Evolutionary conservation across 1,284 basidiomycete genomes (phyloP).

Genomic region (Sporisorium graminicola): DNA sequence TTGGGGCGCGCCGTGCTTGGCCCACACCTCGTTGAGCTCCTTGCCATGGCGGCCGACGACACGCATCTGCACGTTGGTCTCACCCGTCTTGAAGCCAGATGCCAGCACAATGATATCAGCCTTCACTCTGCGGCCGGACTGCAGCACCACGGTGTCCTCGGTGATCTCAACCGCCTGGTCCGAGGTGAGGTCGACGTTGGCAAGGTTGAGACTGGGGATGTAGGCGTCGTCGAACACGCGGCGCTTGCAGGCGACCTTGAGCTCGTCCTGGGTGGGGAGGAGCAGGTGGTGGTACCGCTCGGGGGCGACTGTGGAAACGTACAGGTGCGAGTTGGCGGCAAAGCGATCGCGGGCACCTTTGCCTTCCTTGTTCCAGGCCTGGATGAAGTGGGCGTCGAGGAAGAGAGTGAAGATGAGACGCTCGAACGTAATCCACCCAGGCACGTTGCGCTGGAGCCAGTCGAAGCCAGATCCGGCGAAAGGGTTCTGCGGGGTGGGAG

Average conservation of each 20-base stretch:
- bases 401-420: constrained; percentile 40
- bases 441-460: constrained; percentile 31
- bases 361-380: constrained; percentile 28
- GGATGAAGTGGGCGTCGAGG: constrained; percentile 39
- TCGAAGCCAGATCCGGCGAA: constrained; percentile 2
- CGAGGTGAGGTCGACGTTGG: constrained; percentile 44
- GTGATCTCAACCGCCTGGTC: constrained; percentile 34
- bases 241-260: constrained; percentile 54
- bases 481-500: constrained; percentile 42
- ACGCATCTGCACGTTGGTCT: constrained; percentile 34
- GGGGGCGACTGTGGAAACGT: constrained; percentile 52
- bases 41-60: constrained; percentile 38
- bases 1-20: constrained; percentile 32
- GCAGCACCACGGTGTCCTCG: constrained; percentile 32
- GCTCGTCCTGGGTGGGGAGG: constrained; percentile 44
- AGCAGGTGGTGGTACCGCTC: constrained; percentile 57
- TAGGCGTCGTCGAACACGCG: constrained; percentile 55
- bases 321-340: constrained; percentile 24
- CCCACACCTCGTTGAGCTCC: constrained; percentile 43
- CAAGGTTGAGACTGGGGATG: constrained; percentile 34
- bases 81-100: constrained; percentile 46
- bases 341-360: constrained; percentile 30
- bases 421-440: constrained; percentile 27
- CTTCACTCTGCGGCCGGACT: constrained; percentile 32
- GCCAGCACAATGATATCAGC: constrained; percentile 52